Base-by-base conservation (phyloP, 2,329 filamentous ascomycete species). In the Stemphylium lycopersici region DNA sequence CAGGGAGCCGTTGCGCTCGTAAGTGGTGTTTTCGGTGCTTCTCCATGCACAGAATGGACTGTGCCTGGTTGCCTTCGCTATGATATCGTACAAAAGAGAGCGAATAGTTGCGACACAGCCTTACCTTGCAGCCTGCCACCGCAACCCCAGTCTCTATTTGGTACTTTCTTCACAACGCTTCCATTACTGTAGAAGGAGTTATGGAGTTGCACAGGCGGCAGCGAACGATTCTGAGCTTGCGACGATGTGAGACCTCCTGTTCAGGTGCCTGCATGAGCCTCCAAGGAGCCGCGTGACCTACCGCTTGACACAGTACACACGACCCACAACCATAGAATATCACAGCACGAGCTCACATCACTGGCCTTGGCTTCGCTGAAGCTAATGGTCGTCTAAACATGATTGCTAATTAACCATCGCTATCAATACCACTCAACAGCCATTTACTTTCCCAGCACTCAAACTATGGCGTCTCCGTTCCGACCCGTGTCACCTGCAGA, bases 311-410 rank as follows among this genome's bases (percentile, higher is more conserved):
- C 55, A 48, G 36, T 43, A 56, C 57, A 58, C 58, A 62, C 55
- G 59, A 58, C 58, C 60, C 51, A 43, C 33, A 26, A 47, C 46
- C 29, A 53, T 56, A 50, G 58, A 51, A 61, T 39, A 51, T 43
- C 43, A 39, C 42, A 48, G 56, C 71, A 73, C 70, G 69, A 69
- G 70, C 52, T 53, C 60, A 48, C 48, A 63, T 73, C 52, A 46
- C 48, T 38, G 32, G 52, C 37, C 13, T 40, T 31, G 24, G n/a
- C 11, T 36, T 5, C 22, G 3, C 62, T 42, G 63, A n/a, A 36
- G 16, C 11, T 55, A 13, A n/a, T 37, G 34, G 20, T 41, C 16
- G 39, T 32, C 36, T 16, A 51, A 55, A 26, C 44, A 41, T 34
- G 20, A 51, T 44, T 11, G 12, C 12, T 37, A 36, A 42, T 47